phyloP scores from a whole-genome alignment of 2,329 filamentous ascomycete genomes.

The Orbilia oligospora region DNA sequence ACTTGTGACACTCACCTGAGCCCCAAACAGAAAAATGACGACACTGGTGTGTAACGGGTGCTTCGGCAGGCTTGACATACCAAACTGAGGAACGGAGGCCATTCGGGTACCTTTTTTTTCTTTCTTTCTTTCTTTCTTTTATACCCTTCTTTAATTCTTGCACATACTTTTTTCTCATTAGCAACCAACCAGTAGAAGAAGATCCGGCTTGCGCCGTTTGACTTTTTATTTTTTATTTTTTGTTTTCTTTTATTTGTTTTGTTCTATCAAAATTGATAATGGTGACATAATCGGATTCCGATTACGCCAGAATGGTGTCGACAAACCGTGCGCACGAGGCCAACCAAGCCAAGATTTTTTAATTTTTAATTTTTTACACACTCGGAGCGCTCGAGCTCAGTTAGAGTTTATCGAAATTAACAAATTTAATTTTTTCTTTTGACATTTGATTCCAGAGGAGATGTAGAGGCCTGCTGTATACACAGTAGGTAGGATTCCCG shows the following conservation, averaged over 20 bases:
- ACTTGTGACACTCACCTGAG: slow-evolving; percentile 6
- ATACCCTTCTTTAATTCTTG: no score
- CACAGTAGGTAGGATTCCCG: no score
- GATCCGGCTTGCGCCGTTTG: slow-evolving; percentile 37
- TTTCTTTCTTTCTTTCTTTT: no score
- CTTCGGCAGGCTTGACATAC: slow-evolving; percentile 38
- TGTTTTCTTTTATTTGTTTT: no score
- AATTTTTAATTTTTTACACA: background rate
- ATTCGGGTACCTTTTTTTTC: slow-evolving; percentile 41
- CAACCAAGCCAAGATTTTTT: background rate
- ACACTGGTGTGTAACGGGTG: slow-evolving; percentile 33
- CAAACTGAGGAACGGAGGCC: slow-evolving; percentile 9
- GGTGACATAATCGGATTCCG: slow-evolving; percentile 41
- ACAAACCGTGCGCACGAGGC: background rate
- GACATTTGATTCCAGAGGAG: background rate
- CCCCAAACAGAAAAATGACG: slow-evolving; percentile 36
- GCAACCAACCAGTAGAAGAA: slow-evolving; percentile 9
- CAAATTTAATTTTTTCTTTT: background rate
- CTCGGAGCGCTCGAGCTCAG: background rate
- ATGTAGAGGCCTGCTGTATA: no score
- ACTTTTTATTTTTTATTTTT: background rate
- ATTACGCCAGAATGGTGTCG: slow-evolving; percentile 42
- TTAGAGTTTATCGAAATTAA: background rate
- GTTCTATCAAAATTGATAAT: slow-evolving; percentile 17
- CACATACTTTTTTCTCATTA: no score